Evolutionary conservation across 2,329 filamentous ascomycete genomes (phyloP).

Genomic region (Chlorencoelia australis): DNA sequence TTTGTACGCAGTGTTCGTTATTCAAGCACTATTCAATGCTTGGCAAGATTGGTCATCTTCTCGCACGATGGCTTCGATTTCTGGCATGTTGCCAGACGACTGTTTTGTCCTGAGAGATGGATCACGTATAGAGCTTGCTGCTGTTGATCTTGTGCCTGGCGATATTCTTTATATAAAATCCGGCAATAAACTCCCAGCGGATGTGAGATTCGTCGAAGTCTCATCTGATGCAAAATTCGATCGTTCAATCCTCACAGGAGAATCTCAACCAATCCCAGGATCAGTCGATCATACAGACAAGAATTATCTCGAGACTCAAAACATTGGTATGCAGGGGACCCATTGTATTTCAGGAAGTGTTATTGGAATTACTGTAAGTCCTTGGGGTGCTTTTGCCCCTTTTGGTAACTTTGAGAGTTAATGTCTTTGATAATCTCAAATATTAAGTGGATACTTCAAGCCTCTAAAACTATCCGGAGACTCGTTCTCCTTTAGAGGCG

Average conservation of each 20-base stretch:
- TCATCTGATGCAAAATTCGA: slow-evolving; percentile 65
- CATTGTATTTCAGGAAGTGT: slow-evolving; percentile 61
- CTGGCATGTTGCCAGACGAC: slow-evolving; percentile 63
- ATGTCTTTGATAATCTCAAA: no score
- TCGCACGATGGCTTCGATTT: slow-evolving; percentile 67
- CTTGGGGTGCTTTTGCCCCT: no score
- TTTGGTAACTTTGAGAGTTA: no score
- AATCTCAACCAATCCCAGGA: slow-evolving; percentile 53
- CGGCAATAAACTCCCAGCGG: slow-evolving; percentile 64
- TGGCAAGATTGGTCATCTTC: slow-evolving; percentile 68
- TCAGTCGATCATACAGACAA: slow-evolving; percentile 54
- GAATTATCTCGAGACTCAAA: slow-evolving; percentile 67
- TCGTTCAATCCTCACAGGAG: slow-evolving; percentile 62
- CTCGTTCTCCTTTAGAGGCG: no score
- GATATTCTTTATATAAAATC: slow-evolving; percentile 58
- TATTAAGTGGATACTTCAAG: no score
- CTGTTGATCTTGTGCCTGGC: slow-evolving; percentile 57
- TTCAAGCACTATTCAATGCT: slow-evolving; percentile 58
- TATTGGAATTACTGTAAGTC: slow-evolving; percentile 57
- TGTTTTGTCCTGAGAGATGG: slow-evolving; percentile 55
- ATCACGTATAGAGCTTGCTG: slow-evolving; percentile 36
- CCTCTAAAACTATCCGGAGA: no score
- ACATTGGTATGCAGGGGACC: slow-evolving; percentile 68
- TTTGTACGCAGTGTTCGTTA: slow-evolving; percentile 55
- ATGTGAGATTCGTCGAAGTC: slow-evolving; percentile 57